Conservation (phyloP, 305 asterid species). For the Rubia tinctorum region DNA sequence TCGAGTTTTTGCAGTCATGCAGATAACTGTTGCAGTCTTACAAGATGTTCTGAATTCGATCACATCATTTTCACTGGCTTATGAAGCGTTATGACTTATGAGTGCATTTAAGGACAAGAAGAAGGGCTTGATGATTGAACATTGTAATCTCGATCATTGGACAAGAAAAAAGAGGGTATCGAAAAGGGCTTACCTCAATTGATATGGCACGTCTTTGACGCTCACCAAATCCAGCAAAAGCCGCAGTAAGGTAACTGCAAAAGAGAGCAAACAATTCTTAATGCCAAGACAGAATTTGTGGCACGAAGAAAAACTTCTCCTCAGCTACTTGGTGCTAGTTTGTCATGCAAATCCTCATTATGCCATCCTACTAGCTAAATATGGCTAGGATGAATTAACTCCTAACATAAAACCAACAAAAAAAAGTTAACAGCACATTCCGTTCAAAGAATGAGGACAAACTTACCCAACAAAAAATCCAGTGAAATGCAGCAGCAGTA, state of each 20-base stretch:
- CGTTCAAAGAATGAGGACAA: slow-evolving; percentile 13
- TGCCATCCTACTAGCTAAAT: not conserved
- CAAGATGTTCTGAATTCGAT: not conserved
- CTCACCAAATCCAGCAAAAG: slow-evolving; percentile 70
- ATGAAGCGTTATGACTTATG: not conserved
- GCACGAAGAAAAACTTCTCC: not conserved
- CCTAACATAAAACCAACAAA: not conserved
- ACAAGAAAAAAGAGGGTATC: not conserved
- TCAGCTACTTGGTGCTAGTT: not conserved
- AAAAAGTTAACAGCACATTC: not conserved
- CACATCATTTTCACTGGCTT: too few species aligned
- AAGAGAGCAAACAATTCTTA: not conserved
- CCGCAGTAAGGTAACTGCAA: slow-evolving; percentile 71
- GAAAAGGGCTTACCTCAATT: slow-evolving; percentile 51
- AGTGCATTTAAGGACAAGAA: not conserved
- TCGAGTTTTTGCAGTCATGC: not conserved
- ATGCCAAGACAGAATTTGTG: not conserved
- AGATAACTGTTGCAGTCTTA: not conserved
- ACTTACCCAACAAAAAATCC: slow-evolving; percentile 92
- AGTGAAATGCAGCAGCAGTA: slow-evolving; percentile 62
- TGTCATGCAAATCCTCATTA: not conserved
- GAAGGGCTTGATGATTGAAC: too few species aligned
- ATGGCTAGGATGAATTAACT: not conserved
- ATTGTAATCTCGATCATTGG: not conserved
- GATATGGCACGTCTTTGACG: slow-evolving; percentile 89